These are phyloP conservation scores for Chaetomium globosum DNA, from an alignment of 2,329 filamentous ascomycete species.

Conservation along the genomic window DNA sequence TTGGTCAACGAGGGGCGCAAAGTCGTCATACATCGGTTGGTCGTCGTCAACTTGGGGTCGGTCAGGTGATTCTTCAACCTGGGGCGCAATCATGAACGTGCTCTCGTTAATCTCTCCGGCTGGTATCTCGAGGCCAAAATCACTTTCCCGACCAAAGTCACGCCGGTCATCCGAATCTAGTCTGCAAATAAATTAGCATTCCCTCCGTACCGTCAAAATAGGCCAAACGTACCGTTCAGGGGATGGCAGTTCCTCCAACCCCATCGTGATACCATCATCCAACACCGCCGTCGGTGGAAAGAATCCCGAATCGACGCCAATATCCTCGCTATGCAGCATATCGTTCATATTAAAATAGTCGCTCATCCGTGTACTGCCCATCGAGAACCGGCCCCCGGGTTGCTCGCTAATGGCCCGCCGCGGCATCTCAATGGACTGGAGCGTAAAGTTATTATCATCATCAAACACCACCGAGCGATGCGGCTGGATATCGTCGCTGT, in stretches of 20 bases:
- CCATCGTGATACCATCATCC: conserved; percentile 46
- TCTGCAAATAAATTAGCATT: conserved; percentile 24
- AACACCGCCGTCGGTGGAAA: conserved; percentile 53
- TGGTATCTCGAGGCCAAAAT: conserved; percentile 56
- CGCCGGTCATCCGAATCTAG: conserved; percentile 33
- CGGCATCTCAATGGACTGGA: conserved; percentile 62
- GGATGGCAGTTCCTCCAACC: conserved; percentile 47
- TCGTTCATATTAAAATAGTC: conserved; percentile 51
- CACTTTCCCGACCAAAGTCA: conserved; percentile 47
- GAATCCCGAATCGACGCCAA: conserved; percentile 54
- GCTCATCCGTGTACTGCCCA: conserved; percentile 60
- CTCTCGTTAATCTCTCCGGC: conserved; percentile 51
- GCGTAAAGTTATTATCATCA: conserved; percentile 62
- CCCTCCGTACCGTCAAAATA: too few relatives aligned
- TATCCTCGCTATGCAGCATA: conserved; percentile 45
- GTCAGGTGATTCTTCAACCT: conserved; percentile 35
- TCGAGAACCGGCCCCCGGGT: conserved; percentile 50
- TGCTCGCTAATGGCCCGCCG: conserved; percentile 55
- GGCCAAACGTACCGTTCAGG: conserved; percentile 39
- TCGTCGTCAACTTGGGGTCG: conserved; percentile 17
- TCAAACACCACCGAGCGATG: conserved; percentile 59
- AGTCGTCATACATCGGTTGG: conserved; percentile 34
- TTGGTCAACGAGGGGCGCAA: conserved; percentile 35
- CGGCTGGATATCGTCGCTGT: conserved; percentile 57
- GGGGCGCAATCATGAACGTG: conserved; percentile 53